These are phyloP conservation scores for Claviceps maximensis DNA, from an alignment of 2,329 filamentous ascomycete species.

Conservation along the genomic window DNA sequence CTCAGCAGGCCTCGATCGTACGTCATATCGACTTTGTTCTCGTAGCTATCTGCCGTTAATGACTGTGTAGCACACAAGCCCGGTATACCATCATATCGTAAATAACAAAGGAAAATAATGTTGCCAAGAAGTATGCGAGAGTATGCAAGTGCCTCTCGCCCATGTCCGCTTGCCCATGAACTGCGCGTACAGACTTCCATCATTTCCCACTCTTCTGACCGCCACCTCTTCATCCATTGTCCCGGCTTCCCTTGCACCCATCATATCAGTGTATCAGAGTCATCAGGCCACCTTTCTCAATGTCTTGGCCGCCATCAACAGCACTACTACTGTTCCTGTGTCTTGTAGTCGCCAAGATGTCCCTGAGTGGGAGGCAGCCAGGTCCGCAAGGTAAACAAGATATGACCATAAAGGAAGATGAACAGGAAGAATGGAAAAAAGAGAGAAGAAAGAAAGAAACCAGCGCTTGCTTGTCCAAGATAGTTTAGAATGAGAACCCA, in stretches of 20 bases:
- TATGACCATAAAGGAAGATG: too few species aligned
- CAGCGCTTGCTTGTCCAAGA: slow-evolving; percentile 1
- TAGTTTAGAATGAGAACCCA: neutral
- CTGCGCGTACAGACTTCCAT: neutral
- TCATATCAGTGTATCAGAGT: too few species aligned
- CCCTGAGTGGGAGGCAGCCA: too few species aligned
- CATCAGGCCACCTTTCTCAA: too few species aligned
- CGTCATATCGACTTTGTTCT: neutral
- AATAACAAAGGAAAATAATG: neutral
- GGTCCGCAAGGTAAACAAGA: too few species aligned
- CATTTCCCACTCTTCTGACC: neutral
- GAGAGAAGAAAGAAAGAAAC: neutral
- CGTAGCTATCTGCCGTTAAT: neutral
- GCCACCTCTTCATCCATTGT: too few species aligned
- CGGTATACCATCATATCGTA: neutral
- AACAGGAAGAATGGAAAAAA: neutral
- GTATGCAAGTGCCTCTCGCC: neutral
- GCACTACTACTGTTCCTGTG: too few species aligned
- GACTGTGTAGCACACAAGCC: neutral
- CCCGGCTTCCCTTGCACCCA: too few species aligned
- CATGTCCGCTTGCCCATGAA: neutral
- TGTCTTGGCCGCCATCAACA: too few species aligned
- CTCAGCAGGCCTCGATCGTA: too few species aligned
- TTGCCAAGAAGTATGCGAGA: neutral
- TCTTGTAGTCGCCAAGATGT: too few species aligned